phyloP scores from a whole-genome alignment of 2,329 filamentous ascomycete genomes.

The Penicillium sp. region DNA sequence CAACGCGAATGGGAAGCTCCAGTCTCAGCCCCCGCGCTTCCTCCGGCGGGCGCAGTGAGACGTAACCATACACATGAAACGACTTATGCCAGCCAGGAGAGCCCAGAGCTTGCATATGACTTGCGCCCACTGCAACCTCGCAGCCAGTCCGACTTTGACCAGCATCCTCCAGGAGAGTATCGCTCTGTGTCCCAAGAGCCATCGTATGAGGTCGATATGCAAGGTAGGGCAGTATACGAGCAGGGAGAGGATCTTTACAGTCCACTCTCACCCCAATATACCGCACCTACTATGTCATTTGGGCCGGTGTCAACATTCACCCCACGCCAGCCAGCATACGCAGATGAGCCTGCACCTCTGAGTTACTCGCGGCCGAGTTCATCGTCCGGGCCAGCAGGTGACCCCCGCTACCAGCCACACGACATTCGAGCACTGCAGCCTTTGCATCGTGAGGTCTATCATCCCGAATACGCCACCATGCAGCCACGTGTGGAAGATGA shows the following conservation, averaged over 20 bases:
- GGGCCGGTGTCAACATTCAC: conserved; percentile 21
- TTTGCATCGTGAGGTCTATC: conserved; percentile 31
- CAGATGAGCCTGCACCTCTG: conserved; percentile 19
- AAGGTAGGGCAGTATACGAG: conserved; percentile 14
- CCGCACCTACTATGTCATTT: conserved; percentile 21
- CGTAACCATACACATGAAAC: conserved; percentile 23
- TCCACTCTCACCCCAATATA: conserved; percentile 27
- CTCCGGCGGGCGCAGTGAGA: conserved; percentile 14
- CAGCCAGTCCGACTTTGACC: conserved; percentile 28
- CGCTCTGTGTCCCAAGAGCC: conserved; percentile 22
- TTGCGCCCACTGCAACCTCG: conserved; percentile 23
- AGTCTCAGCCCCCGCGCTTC: conserved; percentile 17
- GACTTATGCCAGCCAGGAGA: conserved; percentile 22
- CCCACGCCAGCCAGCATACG: conserved; percentile 16
- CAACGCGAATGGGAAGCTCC: conserved; percentile 27
- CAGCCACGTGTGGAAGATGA: conserved; percentile 51
- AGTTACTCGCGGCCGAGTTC: conserved; percentile 19
- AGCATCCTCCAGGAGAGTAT: conserved; percentile 25
- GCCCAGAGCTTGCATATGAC: conserved; percentile 21
- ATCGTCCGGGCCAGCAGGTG: conserved; percentile 18
- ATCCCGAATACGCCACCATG: conserved; percentile 45
- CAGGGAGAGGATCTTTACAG: conserved; percentile 23
- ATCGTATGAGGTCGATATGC: conserved; percentile 13
- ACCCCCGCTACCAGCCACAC: conserved; percentile 27
- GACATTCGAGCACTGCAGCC: conserved; percentile 26